Evolutionary conservation across 257 asterid species (phyloP).

Genomic region (Solanum boliviense): DNA sequence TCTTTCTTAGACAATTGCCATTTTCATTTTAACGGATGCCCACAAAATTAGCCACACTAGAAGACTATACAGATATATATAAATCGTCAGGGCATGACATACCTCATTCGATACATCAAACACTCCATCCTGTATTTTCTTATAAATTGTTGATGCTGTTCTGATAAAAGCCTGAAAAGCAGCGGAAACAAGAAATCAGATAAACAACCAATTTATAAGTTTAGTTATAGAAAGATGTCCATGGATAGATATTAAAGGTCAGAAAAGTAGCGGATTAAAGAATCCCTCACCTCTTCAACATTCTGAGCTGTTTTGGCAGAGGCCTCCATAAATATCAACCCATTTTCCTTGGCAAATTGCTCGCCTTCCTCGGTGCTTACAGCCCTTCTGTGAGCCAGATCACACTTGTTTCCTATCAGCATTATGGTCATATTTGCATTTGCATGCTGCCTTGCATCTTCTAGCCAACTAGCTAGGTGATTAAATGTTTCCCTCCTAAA

Average conservation of each 20-base stretch:
- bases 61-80: neutral
- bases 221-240: neutral
- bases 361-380: slow-evolving; percentile 82
- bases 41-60: neutral
- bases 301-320: slow-evolving; percentile 85
- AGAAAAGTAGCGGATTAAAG: neutral
- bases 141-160: slow-evolving; percentile 80
- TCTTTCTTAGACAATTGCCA: neutral
- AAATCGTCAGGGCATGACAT: neutral
- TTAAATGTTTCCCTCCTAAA: slow-evolving; percentile 77
- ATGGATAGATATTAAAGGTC: neutral
- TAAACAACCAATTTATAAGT: neutral
- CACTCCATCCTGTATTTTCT: slow-evolving; percentile 92
- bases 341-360: slow-evolving; percentile 71
- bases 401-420: slow-evolving; percentile 75
- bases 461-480: slow-evolving; percentile 77
- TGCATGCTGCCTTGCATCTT: slow-evolving; percentile 75
- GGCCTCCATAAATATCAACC: slow-evolving; percentile 77
- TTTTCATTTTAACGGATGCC: neutral
- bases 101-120: slow-evolving; percentile 97
- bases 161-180: slow-evolving; percentile 69
- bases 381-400: slow-evolving; percentile 72
- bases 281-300: slow-evolving; percentile 57
- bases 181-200: neutral
- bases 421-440: slow-evolving; percentile 64